Evolutionary conservation across 768 basidiomycete genomes (phyloP), one percentile per base, ranked within the genome.

Genomic region (Crucibulum laeve): DNA sequence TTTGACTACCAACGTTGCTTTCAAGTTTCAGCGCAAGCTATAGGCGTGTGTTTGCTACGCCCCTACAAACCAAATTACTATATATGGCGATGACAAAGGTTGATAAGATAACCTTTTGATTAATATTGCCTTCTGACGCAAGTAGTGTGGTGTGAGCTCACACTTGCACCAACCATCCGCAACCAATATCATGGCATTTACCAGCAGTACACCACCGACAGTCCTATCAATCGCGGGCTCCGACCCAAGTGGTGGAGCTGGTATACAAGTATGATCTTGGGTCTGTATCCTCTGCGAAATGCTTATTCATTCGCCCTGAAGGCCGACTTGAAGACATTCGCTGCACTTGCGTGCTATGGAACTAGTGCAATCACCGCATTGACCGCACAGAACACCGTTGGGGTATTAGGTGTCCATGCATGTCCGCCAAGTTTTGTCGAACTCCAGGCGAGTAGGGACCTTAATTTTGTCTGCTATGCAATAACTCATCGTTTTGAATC

Each of bases 291-390:
- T 32, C 32, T 30, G 7, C 15, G 21, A 25, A 15, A 18, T 33
- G 5, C 25, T 39, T 19, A 26, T 2, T 22, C 4, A 13, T 24
- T n/a, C n/a, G 8, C 15, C 11, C 17, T 40, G 33, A 33, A 92
- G 85, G 92, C 90, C 6, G 93, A 95, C 60, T 68, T 95, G 22
- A 91, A 87, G 62, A 85, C 91, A 1, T 86, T 92, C 52, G 80
- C 87, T 4, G 83, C 88, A 0, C 75, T 83, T 22, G 74, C 72
- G 22, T 87, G 87, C 54, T 94, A 90, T 54, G 92, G 89, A 11
- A 72, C 85, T 11, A 87, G 82, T 47, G 90, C 80, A 5, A 64
- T 94, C 41, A 94, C 93, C 1, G 93, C 90, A 0, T 58, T 95
- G 36, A 92, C 89, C 0, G 88, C 92, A 0, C 93, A 96, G 59